phyloP scores from a whole-genome alignment of 345 rosid genomes.

The Durio zibethinus region DNA sequence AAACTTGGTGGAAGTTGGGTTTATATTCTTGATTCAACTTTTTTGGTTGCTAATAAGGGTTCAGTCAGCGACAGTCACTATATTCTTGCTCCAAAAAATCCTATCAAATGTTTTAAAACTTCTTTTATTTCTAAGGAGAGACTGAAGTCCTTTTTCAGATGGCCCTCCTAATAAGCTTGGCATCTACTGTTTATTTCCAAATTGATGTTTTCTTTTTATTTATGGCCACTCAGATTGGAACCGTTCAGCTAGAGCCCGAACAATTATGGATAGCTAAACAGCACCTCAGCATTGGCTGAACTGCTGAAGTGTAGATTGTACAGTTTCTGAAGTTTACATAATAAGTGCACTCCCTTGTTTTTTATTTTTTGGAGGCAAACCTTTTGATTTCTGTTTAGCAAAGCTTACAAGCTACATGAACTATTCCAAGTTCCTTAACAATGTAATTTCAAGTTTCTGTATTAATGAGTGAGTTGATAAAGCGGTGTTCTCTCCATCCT shows the following conservation, averaged over 20 bases:
- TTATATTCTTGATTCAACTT: neutral
- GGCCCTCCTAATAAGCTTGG: neutral
- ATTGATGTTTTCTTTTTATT: neutral
- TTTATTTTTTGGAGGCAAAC: neutral
- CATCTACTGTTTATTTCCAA: neutral
- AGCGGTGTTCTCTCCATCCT: conserved; percentile 1
- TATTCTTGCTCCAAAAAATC: neutral
- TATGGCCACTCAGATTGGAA: conserved; percentile 57
- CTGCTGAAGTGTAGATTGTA: conserved; percentile 27
- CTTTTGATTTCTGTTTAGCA: neutral
- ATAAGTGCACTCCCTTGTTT: neutral
- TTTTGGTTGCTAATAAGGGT: neutral
- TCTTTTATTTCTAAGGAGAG: neutral
- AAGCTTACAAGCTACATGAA: conserved; percentile 1
- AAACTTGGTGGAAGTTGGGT: conserved; percentile 4
- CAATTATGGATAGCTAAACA: conserved; percentile 88
- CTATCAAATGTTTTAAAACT: conserved; percentile 1
- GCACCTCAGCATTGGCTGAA: conserved; percentile 53
- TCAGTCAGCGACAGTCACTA: neutral
- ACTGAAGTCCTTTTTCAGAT: neutral
- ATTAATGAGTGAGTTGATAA: neutral
- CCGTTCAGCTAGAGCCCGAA: conserved; percentile 67
- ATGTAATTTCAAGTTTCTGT: conserved; percentile 6
- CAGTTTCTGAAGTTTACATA: neutral
- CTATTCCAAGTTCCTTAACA: neutral